Base-by-base conservation (phyloP, 495 filamentous ascomycete species). In the Aspergillus conjunctus region DNA sequence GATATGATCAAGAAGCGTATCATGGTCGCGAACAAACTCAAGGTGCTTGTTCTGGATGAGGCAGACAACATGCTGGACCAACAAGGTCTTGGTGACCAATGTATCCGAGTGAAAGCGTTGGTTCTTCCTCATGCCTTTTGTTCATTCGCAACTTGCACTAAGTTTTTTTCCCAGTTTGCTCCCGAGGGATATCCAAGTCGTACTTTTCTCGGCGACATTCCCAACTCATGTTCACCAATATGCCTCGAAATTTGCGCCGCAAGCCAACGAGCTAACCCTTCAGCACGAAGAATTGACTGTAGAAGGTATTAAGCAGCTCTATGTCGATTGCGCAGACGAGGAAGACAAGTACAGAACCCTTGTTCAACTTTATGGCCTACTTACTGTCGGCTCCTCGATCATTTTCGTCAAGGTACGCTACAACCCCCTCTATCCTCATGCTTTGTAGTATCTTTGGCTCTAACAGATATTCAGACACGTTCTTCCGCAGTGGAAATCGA, bases 131-230 rank as follows among this genome's bases (percentile, higher is more conserved):
- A 8, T 44, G 17, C 18, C 39, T 14, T n/a, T 44, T 18, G 20
- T 59, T 8, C n/a, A 31, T 54, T 49, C 53, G 51, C 51, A 44
- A 32, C 50, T 1, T 21, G 21, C 52, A 33, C 60, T 75, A 66
- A 73, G 20, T n/a, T 18, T n/a, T 18, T 7, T 17, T 5, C 60
- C 7, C 56, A 92, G 88, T 20, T 70, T 91, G 62, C 78, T 97
- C 11, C 90, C 90, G 0, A 79, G 77, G 39, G 77, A 77, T 56
- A 81, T 90, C 32, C 94, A 99, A 72, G 85, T 91, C 49, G 88
- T 97, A 39, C 85, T 99, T 11, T 98, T 99, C 76, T 97, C 93
- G 15, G 95, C 95, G 17, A 99, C 95, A 0, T 99, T 98, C 74
- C 93, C 95, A 0, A 79, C 87, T 3, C 82, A 90, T 51, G 93